phyloP scores from a whole-genome alignment of 495 filamentous ascomycete species.

The Penicillium nucicola region DNA sequence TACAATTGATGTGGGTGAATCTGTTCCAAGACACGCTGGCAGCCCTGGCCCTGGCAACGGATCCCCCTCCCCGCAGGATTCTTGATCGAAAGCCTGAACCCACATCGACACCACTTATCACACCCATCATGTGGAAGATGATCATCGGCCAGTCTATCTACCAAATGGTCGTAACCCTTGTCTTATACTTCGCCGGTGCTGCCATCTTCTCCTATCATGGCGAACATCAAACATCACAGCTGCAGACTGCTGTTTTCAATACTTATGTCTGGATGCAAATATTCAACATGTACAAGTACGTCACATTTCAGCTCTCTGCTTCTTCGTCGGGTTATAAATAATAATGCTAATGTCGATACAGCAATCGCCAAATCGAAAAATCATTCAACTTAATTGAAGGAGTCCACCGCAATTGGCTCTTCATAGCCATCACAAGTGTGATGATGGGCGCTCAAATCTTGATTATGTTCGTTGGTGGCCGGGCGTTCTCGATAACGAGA shows the following conservation, averaged over 20 bases:
- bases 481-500: constrained; percentile 51
- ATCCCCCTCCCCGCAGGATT: constrained; percentile 60
- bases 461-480: constrained; percentile 64
- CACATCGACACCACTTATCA: constrained; percentile 65
- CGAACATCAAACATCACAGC: constrained; percentile 12
- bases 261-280: constrained; percentile 83
- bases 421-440: constrained; percentile 64
- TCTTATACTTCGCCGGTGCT: constrained; percentile 63
- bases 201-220: constrained; percentile 42
- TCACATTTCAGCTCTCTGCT: neutral
- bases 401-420: constrained; percentile 66
- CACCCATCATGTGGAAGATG: constrained; percentile 76
- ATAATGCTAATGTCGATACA: constrained; percentile 23
- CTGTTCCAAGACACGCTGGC: constrained; percentile 80
- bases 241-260: constrained; percentile 69
- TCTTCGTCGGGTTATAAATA: neutral
- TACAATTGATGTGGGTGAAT: constrained; percentile 80
- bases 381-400: constrained; percentile 78
- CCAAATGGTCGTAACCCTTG: constrained; percentile 62
- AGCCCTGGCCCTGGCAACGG: constrained; percentile 70
- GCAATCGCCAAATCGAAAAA: constrained; percentile 71
- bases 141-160: constrained; percentile 72
- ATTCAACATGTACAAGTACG: constrained; percentile 58
- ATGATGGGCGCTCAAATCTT: constrained; percentile 69
- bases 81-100: constrained; percentile 63